A percentile compares a stretch with the other conserved stretches of the same genome.
phyloP scores from a whole-genome alignment of 2,329 filamentous ascomycete species.

The Penicillium sp. region DNA sequence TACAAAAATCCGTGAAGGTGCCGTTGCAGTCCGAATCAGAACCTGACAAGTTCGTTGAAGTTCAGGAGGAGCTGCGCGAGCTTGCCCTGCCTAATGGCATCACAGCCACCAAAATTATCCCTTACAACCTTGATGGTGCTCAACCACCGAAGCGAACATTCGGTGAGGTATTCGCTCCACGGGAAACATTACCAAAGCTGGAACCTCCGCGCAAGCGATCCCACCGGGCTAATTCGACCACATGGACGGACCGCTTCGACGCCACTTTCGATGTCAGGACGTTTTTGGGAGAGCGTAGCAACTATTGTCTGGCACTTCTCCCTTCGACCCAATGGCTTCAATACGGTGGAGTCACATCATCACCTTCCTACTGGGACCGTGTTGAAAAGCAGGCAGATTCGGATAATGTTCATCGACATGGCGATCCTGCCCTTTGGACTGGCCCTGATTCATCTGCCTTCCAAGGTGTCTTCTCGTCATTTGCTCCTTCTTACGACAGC shows the following conservation, averaged over 20 bases:
- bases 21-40: constrained; percentile 38
- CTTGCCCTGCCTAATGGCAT: constrained; percentile 71
- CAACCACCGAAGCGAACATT: constrained; percentile 38
- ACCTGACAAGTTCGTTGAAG: constrained; percentile 35
- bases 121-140: constrained; percentile 42
- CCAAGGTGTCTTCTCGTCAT: constrained; percentile 47
- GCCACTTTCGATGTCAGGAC: constrained; percentile 32
- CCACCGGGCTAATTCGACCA: constrained; percentile 29
- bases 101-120: constrained; percentile 63
- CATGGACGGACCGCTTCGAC: constrained; percentile 44
- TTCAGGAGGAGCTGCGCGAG: constrained; percentile 57
- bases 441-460: constrained; percentile 37
- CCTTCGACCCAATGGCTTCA: constrained; percentile 44
- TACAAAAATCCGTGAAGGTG: constrained; percentile 54
- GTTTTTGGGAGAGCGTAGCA: constrained; percentile 36
- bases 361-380: constrained; percentile 38
- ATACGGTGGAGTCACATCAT: constrained; percentile 39
- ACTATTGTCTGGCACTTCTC: constrained; percentile 40
- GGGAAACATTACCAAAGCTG: constrained; percentile 35
- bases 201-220: constrained; percentile 40
- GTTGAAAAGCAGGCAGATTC: constrained; percentile 32
- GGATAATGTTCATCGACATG: constrained; percentile 18
- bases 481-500: constrained; percentile 48
- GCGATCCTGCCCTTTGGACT: constrained; percentile 28
- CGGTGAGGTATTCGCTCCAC: constrained; percentile 45